Evolutionary conservation across 108 stramenopile species (phyloP).

Genomic region (Conticribra guillardii): DNA sequence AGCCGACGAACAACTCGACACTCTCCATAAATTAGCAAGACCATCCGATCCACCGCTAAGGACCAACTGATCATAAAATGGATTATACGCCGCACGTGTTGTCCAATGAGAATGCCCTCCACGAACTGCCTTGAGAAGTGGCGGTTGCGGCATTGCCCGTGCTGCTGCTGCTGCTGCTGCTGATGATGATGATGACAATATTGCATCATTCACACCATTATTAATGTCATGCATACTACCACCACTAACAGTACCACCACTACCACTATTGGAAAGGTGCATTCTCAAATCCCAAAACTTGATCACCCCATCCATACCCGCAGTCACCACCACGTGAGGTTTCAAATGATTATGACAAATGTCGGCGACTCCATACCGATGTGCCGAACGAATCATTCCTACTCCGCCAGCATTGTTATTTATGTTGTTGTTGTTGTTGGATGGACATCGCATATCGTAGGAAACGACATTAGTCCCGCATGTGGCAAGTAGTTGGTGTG

Average conservation of each 20-base stretch:
- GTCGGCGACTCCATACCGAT: conserved; percentile 75
- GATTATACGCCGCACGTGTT: conserved; percentile 88
- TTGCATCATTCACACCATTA: background rate
- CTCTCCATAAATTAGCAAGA: conserved; percentile 93
- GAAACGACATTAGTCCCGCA: conserved; percentile 44
- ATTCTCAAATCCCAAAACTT: conserved; percentile 96
- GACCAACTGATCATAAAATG: conserved; percentile 98
- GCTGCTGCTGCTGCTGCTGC: no score
- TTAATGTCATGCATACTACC: no score
- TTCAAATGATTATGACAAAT: conserved; percentile 97
- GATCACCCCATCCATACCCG: conserved; percentile 90
- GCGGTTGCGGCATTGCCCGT: conserved; percentile 6
- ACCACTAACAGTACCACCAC: no score
- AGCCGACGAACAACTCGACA: conserved; percentile 92
- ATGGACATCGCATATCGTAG: conserved; percentile 65
- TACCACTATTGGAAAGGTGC: conserved; percentile 6
- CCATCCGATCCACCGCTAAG: conserved; percentile 92
- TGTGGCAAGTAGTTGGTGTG: conserved; percentile 51
- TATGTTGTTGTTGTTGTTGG: no score
- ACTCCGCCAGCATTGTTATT: conserved; percentile 26
- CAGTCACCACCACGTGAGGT: conserved; percentile 84
- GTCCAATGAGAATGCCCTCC: conserved; percentile 94
- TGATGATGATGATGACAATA: conserved; percentile 14
- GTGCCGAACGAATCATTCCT: conserved; percentile 51
- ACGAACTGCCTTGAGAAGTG: conserved; percentile 60